phyloP scores from a whole-genome alignment of 441 rosid genomes.

The Populus hybrid region DNA sequence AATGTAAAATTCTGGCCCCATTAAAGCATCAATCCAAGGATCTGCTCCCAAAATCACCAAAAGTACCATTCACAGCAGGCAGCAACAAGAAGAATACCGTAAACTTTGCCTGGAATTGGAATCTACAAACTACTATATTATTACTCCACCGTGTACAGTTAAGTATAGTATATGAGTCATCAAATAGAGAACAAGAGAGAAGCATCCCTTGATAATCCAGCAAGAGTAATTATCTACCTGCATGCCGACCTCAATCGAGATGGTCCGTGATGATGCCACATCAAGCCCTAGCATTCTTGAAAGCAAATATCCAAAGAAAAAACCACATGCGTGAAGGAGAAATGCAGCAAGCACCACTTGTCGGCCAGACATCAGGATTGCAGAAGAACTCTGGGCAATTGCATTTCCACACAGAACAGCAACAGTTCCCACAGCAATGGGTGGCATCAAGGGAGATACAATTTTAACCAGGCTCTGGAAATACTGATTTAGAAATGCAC shows the following conservation, averaged over 20 bases:
- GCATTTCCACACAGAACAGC: slow-evolving; percentile 79
- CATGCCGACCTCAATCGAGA: slow-evolving; percentile 95
- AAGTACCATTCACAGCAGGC: neutral
- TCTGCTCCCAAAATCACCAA: neutral
- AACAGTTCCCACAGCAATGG: slow-evolving; percentile 80
- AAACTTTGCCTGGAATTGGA: neutral
- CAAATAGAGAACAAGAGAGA: neutral
- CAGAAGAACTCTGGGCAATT: slow-evolving; percentile 68
- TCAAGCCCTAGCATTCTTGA: slow-evolving; percentile 65
- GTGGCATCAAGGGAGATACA: slow-evolving; percentile 83
- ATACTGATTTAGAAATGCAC: slow-evolving; percentile 85
- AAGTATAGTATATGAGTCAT: neutral
- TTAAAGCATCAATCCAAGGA: neutral
- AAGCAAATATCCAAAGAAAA: slow-evolving; percentile 35
- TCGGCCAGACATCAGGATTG: slow-evolving; percentile 72
- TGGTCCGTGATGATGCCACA: slow-evolving; percentile 59
- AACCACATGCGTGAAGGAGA: neutral
- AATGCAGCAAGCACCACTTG: slow-evolving; percentile 47
- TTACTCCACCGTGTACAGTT: neutral
- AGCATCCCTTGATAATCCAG: neutral
- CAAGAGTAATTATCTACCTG: slow-evolving; percentile 43
- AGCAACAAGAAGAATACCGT: neutral
- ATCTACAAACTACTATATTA: neutral
- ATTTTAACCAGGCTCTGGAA: slow-evolving; percentile 60
- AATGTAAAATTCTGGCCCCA: neutral